phyloP scores from a whole-genome alignment of 306 rosid species.

The Acacia acuminata region DNA sequence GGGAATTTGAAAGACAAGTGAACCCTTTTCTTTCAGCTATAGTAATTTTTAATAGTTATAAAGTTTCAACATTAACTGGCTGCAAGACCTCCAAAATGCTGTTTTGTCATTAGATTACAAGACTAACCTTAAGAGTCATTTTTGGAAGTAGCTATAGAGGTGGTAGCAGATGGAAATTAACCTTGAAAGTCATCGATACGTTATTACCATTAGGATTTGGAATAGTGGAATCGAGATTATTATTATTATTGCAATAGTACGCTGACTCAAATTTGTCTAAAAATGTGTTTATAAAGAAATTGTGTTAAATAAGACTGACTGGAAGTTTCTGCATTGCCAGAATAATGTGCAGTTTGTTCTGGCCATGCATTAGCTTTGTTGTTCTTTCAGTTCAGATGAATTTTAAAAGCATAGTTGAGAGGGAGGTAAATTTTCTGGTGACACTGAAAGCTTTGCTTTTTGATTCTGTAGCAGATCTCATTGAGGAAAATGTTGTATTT shows the following conservation, averaged over 20 bases:
- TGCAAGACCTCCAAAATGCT: constrained; percentile 2
- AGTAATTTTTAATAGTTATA: constrained; percentile 12
- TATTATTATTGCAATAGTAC: background rate
- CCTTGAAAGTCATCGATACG: background rate
- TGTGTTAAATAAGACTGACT: constrained; percentile 1
- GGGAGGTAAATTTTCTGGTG: background rate
- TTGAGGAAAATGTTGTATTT: background rate
- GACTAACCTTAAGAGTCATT: background rate
- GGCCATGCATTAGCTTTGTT: background rate
- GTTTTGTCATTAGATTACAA: background rate
- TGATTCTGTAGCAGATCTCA: background rate
- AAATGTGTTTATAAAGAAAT: background rate
- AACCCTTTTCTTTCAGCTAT: constrained; percentile 9
- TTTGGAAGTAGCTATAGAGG: background rate
- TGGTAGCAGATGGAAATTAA: background rate
- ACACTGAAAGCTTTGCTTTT: background rate
- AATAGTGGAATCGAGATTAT: background rate
- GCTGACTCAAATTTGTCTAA: background rate
- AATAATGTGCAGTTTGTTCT: constrained; percentile 1
- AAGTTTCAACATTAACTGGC: constrained; percentile 1
- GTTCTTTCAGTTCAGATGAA: background rate
- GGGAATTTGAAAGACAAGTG: background rate
- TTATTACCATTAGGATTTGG: constrained; percentile 20
- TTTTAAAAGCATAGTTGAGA: background rate
- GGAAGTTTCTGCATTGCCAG: constrained; percentile 19